phyloP scores from a whole-genome alignment of 805 yeast species.

The Kodamaea kaohsiungensis region DNA sequence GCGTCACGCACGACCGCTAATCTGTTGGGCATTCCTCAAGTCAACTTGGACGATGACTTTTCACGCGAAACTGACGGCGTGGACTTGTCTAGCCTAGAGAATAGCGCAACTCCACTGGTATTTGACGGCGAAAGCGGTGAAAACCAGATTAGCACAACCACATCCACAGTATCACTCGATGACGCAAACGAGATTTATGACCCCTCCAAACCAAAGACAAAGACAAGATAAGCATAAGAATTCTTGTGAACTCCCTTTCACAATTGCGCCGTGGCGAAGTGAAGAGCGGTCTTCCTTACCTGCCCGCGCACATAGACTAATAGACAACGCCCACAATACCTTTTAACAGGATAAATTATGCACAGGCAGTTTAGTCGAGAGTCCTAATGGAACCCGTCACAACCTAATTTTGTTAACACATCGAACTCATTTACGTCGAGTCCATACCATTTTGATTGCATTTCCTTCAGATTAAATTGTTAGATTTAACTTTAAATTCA shows the following conservation, averaged over 20 bases:
- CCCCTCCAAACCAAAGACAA: constrained; percentile 1
- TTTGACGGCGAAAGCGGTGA: constrained; percentile 29
- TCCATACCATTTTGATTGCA: neutral
- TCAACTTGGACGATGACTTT: constrained; percentile 17
- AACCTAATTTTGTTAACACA: neutral
- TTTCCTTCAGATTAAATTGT: neutral
- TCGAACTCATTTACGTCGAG: neutral
- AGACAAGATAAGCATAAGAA: neutral
- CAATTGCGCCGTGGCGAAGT: constrained; percentile 3
- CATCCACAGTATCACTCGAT: constrained; percentile 38
- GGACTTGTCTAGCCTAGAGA: constrained; percentile 28
- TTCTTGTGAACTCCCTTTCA: too few species aligned
- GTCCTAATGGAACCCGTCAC: neutral
- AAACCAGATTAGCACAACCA: constrained; percentile 29
- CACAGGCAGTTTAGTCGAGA: neutral
- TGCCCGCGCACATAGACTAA: neutral
- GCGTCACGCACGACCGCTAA: constrained; percentile 17
- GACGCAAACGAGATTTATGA: constrained; percentile 17
- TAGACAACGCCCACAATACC: neutral
- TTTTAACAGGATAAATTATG: too few species aligned
- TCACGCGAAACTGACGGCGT: neutral
- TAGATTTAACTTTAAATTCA: neutral
- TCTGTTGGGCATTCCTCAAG: constrained; percentile 10
- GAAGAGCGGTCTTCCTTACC: constrained; percentile 1
- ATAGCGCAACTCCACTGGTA: constrained; percentile 41